These are phyloP conservation scores for Hyparrhenia diplandra DNA, from an alignment of 176 grass and related monocot species.

Conservation along the genomic window DNA sequence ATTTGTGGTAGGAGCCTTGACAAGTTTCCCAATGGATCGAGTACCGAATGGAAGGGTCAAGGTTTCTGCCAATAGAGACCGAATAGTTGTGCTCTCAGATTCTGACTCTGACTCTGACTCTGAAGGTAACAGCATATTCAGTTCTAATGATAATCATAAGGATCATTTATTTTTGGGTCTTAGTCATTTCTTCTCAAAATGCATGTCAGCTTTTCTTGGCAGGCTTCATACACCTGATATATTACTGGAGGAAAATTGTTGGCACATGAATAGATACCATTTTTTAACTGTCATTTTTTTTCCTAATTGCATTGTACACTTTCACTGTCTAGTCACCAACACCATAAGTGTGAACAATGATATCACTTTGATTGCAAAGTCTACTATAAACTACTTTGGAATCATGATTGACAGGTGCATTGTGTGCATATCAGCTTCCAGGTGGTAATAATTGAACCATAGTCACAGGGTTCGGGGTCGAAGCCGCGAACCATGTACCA, in stretches of 20 bases:
- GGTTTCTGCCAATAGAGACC: too few species aligned
- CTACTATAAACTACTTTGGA: background rate
- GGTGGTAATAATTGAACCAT: too few species aligned
- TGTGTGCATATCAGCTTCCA: too few species aligned
- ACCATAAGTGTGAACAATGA: background rate
- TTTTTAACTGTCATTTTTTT: slow-evolving; percentile 11
- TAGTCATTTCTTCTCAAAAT: background rate
- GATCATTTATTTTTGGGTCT: background rate
- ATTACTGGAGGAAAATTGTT: slow-evolving; percentile 8
- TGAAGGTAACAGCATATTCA: slow-evolving; percentile 52
- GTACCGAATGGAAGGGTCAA: slow-evolving; percentile 13
- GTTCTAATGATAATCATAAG: background rate
- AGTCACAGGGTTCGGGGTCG: too few species aligned
- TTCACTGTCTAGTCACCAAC: too few species aligned
- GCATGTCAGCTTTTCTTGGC: background rate
- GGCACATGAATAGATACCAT: background rate
- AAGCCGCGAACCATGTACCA: too few species aligned
- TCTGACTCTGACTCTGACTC: slow-evolving; percentile 55
- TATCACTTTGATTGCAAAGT: background rate
- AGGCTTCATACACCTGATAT: background rate
- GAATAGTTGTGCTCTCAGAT: slow-evolving; percentile 40
- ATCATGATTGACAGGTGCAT: background rate
- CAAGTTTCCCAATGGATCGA: slow-evolving; percentile 7
- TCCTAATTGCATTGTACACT: slow-evolving; percentile 9
- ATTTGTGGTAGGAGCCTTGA: background rate